A percentile compares a stretch with the other conserved stretches of the same genome.
phyloP scores from a whole-genome alignment of 495 filamentous ascomycete genomes.

The Neurospora sp. region DNA sequence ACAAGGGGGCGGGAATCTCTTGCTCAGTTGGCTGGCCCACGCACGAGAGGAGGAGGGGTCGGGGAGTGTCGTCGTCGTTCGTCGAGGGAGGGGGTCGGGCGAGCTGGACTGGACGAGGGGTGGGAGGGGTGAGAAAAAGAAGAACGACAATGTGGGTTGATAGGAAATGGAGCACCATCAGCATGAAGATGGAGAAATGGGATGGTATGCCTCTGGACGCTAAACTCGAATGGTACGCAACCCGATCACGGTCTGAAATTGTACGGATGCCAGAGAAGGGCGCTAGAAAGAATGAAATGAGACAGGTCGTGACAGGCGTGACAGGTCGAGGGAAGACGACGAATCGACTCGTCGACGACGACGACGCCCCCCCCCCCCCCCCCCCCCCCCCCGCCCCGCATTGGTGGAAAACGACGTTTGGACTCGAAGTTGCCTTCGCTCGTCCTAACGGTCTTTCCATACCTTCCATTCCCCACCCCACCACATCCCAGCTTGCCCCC shows the following conservation, averaged over 20 bases:
- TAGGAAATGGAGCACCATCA: neutral
- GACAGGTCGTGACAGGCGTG: neutral
- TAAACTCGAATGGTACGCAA: neutral
- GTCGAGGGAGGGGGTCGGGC: neutral
- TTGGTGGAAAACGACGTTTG: neutral
- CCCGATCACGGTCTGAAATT: neutral
- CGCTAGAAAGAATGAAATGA: slow-evolving; percentile 14
- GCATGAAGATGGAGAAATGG: neutral
- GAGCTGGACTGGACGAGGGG: neutral
- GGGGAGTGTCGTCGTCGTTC: neutral
- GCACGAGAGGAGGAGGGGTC: neutral
- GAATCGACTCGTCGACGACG: neutral
- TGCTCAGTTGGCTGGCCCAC: neutral
- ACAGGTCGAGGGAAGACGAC: neutral
- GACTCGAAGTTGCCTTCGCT: neutral
- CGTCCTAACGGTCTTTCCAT: slow-evolving; percentile 1
- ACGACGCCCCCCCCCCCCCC: too few species aligned
- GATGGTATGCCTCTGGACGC: neutral
- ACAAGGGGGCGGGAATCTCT: neutral
- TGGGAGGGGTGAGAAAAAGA: neutral
- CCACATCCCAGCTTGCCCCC: neutral
- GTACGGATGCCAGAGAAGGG: slow-evolving; percentile 12
- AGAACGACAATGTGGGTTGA: neutral
- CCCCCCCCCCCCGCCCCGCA: too few species aligned
- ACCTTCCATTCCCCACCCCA: neutral